A percentile compares a stretch with the other conserved stretches of the same genome.
These are phyloP conservation scores for Phanerochaete sordida DNA, from an alignment of 768 basidiomycete species.

Conservation along the genomic window DNA sequence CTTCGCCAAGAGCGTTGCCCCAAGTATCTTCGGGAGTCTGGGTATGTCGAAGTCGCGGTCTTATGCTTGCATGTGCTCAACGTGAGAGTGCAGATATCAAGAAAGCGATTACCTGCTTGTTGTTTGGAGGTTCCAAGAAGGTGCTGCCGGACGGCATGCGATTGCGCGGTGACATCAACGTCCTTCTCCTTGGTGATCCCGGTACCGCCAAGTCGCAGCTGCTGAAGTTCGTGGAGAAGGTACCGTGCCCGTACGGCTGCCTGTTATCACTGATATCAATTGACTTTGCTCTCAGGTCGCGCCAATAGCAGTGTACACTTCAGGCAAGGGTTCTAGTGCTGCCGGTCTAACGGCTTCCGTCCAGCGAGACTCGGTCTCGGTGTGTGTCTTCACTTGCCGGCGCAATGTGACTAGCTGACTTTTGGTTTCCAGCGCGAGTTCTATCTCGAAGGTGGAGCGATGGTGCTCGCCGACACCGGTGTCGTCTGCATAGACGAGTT, in stretches of 20 bases:
- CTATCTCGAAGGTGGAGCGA: slow-evolving; percentile 97
- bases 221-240: slow-evolving; percentile 98
- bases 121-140: slow-evolving; percentile 98
- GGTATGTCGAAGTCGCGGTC: slow-evolving; percentile 48
- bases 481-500: slow-evolving; percentile 99
- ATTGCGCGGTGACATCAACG: slow-evolving; percentile 96
- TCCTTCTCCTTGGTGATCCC: slow-evolving; percentile 92
- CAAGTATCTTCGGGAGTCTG: slow-evolving; percentile 93
- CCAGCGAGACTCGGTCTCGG: slow-evolving; percentile 88
- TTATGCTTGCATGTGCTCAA: too few species aligned
- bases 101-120: slow-evolving; percentile 93
- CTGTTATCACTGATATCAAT: neutral
- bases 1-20: slow-evolving; percentile 91
- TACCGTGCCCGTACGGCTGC: slow-evolving; percentile 22
- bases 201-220: slow-evolving; percentile 98
- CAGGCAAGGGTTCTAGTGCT: slow-evolving; percentile 97
- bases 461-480: slow-evolving; percentile 98
- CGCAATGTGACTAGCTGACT: slow-evolving; percentile 1
- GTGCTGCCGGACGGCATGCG: slow-evolving; percentile 96
- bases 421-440: slow-evolving; percentile 77
- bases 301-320: slow-evolving; percentile 97
- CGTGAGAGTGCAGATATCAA: slow-evolving; percentile 75
- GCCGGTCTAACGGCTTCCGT: slow-evolving; percentile 98
- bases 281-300: slow-evolving; percentile 59
- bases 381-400: slow-evolving; percentile 37